Conservation (phyloP, 495 filamentous ascomycete genomes). For the Aspergillus affinis region DNA sequence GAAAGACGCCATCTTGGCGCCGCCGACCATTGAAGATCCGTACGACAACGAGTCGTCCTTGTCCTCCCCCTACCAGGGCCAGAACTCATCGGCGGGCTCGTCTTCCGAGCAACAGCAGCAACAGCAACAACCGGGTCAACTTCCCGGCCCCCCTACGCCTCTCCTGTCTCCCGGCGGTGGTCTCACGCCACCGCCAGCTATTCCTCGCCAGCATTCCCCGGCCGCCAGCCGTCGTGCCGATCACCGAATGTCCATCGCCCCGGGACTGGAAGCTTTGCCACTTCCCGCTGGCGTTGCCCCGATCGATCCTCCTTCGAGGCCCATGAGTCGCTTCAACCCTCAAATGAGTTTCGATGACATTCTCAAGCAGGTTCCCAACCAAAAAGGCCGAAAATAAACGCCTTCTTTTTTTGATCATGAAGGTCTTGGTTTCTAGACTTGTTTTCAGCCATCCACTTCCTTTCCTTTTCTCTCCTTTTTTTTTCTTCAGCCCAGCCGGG, state of each 20-base stretch:
- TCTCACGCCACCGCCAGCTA: conserved; percentile 36
- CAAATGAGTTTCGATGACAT: conserved; percentile 57
- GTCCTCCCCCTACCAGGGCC: conserved; percentile 44
- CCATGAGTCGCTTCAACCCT: conserved; percentile 45
- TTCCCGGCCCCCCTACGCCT: conserved; percentile 21
- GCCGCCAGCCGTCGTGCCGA: conserved; percentile 28
- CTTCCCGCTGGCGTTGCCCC: conserved; percentile 51
- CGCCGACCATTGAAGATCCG: conserved; percentile 40
- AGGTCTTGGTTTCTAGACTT: not conserved
- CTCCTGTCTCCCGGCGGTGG: conserved; percentile 31
- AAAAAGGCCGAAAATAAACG: conserved; percentile 44
- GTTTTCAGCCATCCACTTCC: too few relatives aligned
- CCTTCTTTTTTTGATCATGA: not conserved
- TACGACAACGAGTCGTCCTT: conserved; percentile 46
- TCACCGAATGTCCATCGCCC: conserved; percentile 46
- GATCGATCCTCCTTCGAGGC: conserved; percentile 42
- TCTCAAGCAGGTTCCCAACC: conserved; percentile 45
- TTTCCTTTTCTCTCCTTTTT: not conserved
- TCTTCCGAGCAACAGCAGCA: conserved; percentile 31
- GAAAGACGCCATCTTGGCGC: conserved; percentile 36
- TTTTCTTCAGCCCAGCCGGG: not conserved
- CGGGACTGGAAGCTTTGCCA: conserved; percentile 52
- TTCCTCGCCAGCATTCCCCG: conserved; percentile 47
- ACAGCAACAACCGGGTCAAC: conserved; percentile 16
- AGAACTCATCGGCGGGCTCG: conserved; percentile 44